Base-by-base conservation (phyloP, 495 filamentous ascomycete genomes). In the Lineolata rhizophorae region DNA sequence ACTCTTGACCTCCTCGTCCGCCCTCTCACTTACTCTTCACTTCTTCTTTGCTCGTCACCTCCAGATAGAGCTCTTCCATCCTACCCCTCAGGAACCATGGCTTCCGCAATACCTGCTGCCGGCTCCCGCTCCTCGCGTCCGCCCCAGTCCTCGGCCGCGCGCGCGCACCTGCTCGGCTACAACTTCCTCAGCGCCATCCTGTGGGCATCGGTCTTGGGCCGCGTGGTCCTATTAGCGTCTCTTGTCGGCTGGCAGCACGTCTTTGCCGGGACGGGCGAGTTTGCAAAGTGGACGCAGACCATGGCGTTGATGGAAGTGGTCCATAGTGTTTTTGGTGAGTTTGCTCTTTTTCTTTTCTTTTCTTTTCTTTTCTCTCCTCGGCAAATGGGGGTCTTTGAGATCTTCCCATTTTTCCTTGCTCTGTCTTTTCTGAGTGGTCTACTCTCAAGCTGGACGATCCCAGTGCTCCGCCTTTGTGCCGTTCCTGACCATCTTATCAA, bases 231-330 rank as follows among this genome's bases (percentile, higher is more conserved):
- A 27, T 58, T 66, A 5, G 36, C 58, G n/a, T 5, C 12, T 11
- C 15, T 13, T 6, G 11, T 35, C 5, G 35, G 39, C 1, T 27
- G 16, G 25, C 13, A 6, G 22, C 22, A n/a, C 22, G 47, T 46
- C 46, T 54, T 58, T 36, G 54, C 58, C 12, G 62, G 70, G 31
- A 57, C 65, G 17, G 70, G 70, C 37, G 56, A 67, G 16, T 80
- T 76, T 39, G 65, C 74, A 27, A 67, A 70, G 38, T 69, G 65
- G 58, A 82, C 76, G 18, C 87, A 99, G 56, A 84, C 76, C 0
- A 53, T 79, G 34, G 85, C 85, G 1, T 43, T 70, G 9, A 57
- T 92, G 43, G 87, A 99, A 54, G 60, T 94, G 18, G 41, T 81
- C 32, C 87, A 97, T 56, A 70, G 78, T 20, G 45, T 66, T 1